phyloP scores from a whole-genome alignment of 345 rosid species.

The Lenwebbia sp. region DNA sequence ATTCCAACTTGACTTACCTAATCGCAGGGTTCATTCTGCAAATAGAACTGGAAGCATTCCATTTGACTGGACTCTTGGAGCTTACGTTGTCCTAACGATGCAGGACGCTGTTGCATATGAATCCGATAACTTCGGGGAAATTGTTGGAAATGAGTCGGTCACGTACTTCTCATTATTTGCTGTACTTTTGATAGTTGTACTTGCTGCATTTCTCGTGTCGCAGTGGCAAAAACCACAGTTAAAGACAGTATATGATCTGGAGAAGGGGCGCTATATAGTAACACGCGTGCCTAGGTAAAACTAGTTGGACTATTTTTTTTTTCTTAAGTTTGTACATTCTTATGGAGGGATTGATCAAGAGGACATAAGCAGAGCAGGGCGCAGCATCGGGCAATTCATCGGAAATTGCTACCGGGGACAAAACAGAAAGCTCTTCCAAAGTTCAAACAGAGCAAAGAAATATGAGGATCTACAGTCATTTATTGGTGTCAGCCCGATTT shows the following conservation, averaged over 20 bases:
- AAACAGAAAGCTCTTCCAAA: neutral
- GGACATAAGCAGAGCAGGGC: neutral
- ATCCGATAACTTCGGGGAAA: conserved; percentile 5
- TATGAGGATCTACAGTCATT: neutral
- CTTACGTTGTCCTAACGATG: conserved; percentile 24
- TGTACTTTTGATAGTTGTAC: conserved; percentile 21
- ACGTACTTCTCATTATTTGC: conserved; percentile 29
- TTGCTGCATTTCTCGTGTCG: conserved; percentile 5
- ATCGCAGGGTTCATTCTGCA: conserved; percentile 14
- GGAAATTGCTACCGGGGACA: neutral
- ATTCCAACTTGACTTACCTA: neutral
- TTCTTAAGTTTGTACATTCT: neutral
- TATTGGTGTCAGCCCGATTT: neutral
- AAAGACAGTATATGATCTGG: conserved; percentile 13
- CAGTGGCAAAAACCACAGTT: conserved; percentile 13
- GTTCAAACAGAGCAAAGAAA: neutral
- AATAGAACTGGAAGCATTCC: conserved; percentile 14
- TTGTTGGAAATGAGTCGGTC: conserved; percentile 29
- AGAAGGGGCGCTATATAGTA: conserved; percentile 13
- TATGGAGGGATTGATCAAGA: neutral
- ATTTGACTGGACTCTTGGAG: conserved; percentile 44
- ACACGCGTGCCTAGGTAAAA: conserved; percentile 8
- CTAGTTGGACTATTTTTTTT: neutral
- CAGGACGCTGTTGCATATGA: conserved; percentile 9
- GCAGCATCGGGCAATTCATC: neutral